A percentile compares a stretch with the other conserved stretches of the same genome.
Evolutionary conservation across 83 land plant species (phyloP).

Genomic region (Thuja plicata): DNA sequence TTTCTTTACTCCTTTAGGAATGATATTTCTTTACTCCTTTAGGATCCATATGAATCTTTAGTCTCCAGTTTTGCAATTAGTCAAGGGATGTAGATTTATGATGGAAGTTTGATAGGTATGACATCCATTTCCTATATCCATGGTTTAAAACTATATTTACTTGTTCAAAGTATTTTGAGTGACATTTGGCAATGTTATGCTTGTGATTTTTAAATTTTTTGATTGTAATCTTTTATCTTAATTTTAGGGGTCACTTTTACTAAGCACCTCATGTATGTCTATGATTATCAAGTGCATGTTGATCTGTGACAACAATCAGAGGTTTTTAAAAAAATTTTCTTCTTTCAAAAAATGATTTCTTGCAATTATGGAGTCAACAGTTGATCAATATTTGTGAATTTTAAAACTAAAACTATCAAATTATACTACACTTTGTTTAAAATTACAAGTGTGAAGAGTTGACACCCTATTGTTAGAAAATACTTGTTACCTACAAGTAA

Average conservation of each 20-base stretch:
- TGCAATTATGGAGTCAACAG: no score
- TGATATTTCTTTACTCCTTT: constrained; percentile 11
- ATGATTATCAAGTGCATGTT: no score
- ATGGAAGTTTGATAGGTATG: constrained; percentile 72
- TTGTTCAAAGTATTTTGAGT: not conserved
- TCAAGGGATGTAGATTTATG: constrained; percentile 79
- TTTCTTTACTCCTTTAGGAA: no score
- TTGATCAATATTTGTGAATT: no score
- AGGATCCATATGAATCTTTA: constrained; percentile 66
- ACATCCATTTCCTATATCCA: not conserved
- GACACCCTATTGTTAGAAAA: no score
- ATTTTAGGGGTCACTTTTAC: constrained; percentile 70
- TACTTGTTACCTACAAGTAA: no score
- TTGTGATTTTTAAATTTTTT: not conserved
- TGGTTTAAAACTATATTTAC: not conserved
- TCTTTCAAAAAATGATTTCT: no score
- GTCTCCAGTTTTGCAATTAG: constrained; percentile 42
- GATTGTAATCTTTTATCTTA: not conserved
- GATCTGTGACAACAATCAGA: no score
- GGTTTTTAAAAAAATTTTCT: no score
- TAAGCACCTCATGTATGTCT: constrained; percentile 64
- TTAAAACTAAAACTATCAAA: no score
- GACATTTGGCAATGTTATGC: not conserved
- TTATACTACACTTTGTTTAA: no score
- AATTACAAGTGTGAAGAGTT: no score